These are phyloP conservation scores for Sclerotinia borealis DNA, from an alignment of 2,329 filamentous ascomycete species.

Conservation along the genomic window DNA sequence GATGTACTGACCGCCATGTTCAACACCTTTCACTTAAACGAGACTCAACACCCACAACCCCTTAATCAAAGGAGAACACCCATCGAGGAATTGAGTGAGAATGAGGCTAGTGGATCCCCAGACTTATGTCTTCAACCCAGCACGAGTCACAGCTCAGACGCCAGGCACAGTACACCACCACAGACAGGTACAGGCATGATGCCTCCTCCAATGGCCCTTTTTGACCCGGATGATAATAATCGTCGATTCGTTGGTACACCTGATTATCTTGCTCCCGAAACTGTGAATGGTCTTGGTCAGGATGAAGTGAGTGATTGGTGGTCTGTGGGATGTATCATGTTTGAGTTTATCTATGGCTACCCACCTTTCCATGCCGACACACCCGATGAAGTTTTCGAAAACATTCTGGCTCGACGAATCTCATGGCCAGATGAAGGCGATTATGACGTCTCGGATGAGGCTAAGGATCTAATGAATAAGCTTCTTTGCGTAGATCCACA, in stretches of 20 bases:
- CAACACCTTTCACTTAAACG: conserved; percentile 67
- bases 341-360: conserved; percentile 89
- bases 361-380: conserved; percentile 89
- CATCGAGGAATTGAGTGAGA: conserved; percentile 70
- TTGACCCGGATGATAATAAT: conserved; percentile 90
- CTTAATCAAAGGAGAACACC: conserved; percentile 47
- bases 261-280: conserved; percentile 94
- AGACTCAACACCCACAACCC: conserved; percentile 39
- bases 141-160: conserved; percentile 35
- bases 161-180: conserved; percentile 54
- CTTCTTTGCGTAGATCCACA: conserved; percentile 80
- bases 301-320: conserved; percentile 99
- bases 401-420: conserved; percentile 83
- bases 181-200: conserved; percentile 64
- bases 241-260: conserved; percentile 93
- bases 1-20: conserved; percentile 81
- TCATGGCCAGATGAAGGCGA: conserved; percentile 86
- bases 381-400: conserved; percentile 92
- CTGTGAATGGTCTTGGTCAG: conserved; percentile 89
- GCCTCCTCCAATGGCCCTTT: conserved; percentile 87
- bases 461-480: conserved; percentile 90
- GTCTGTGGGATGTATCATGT: conserved; percentile 97
- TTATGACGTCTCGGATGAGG: conserved; percentile 74
- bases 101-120: conserved; percentile 67
- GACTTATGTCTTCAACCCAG: conserved; percentile 62